phyloP scores from a whole-genome alignment of 2,329 filamentous ascomycete species.

The Penicillium thymicola region DNA sequence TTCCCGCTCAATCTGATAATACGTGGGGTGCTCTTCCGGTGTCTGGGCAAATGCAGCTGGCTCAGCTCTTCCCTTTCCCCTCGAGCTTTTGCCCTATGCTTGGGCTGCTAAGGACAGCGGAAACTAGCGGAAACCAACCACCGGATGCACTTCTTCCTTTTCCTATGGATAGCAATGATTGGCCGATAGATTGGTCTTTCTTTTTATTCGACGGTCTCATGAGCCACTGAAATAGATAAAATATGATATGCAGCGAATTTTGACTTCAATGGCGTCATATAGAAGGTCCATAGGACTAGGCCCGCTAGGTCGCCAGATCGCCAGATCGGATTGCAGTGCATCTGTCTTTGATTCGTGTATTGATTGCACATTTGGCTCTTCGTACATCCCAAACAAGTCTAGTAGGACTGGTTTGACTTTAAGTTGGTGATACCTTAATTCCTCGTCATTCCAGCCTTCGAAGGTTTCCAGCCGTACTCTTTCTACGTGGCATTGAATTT shows the following conservation, averaged over 20 bases:
- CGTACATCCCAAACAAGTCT: no score
- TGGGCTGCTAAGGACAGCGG: background rate
- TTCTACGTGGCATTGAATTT: no score
- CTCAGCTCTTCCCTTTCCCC: constrained; percentile 1
- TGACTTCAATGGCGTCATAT: no score
- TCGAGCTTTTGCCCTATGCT: constrained; percentile 2
- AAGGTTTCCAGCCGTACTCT: no score
- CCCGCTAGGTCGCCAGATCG: background rate
- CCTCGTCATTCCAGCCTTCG: no score
- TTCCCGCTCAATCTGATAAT: background rate
- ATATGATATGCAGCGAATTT: background rate
- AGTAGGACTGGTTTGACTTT: no score
- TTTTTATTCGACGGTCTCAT: background rate
- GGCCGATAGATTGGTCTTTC: constrained; percentile 5
- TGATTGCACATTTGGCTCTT: no score
- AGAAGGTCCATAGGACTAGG: no score
- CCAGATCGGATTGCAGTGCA: background rate
- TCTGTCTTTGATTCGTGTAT: background rate
- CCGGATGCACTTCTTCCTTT: background rate
- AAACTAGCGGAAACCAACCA: background rate
- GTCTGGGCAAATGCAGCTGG: background rate
- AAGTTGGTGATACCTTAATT: no score
- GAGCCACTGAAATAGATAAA: background rate
- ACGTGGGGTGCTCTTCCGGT: background rate
- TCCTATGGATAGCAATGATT: background rate